A percentile compares a stretch with the other conserved stretches of the same genome.
phyloP scores from a whole-genome alignment of 164 flowering plant genomes.

The Piper longum region DNA sequence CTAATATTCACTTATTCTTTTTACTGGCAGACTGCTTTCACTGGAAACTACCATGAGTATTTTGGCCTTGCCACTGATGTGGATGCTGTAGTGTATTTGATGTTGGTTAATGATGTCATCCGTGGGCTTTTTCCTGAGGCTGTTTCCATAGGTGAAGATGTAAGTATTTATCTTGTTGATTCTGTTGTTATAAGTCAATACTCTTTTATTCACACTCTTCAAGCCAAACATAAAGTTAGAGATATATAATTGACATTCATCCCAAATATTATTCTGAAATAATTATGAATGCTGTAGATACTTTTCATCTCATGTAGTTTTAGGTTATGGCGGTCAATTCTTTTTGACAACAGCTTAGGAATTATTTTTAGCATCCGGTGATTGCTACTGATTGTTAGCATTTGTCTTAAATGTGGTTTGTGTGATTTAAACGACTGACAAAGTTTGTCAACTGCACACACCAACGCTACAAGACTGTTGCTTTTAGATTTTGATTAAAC shows the following conservation, averaged over 20 bases:
- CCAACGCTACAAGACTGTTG: too few species aligned
- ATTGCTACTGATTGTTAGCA: too few species aligned
- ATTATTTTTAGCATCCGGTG: too few species aligned
- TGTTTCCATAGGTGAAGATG: constrained; percentile 89
- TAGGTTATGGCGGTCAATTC: too few species aligned
- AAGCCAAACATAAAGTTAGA: neutral
- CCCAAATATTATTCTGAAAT: neutral
- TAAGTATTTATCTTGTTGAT: constrained; percentile 23
- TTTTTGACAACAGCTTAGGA: too few species aligned
- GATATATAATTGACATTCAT: neutral
- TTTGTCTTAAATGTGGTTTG: too few species aligned
- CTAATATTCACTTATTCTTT: neutral
- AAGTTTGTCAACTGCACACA: too few species aligned
- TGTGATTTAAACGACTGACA: too few species aligned
- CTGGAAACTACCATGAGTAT: constrained; percentile 92
- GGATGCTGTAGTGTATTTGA: constrained; percentile 86
- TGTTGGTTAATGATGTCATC: constrained; percentile 92
- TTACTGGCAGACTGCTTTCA: constrained; percentile 55
- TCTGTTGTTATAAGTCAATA: neutral
- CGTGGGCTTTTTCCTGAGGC: constrained; percentile 95
- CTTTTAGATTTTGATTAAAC: too few species aligned
- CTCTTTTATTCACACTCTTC: neutral
- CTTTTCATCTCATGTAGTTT: neutral
- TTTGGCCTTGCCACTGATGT: constrained; percentile 92
- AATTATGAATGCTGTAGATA: neutral